Percentiles rank a stretch among this genome's conserved stretches.
Evolutionary conservation across 1,284 basidiomycete species (phyloP).

Genomic region (Ustilago lituana): DNA sequence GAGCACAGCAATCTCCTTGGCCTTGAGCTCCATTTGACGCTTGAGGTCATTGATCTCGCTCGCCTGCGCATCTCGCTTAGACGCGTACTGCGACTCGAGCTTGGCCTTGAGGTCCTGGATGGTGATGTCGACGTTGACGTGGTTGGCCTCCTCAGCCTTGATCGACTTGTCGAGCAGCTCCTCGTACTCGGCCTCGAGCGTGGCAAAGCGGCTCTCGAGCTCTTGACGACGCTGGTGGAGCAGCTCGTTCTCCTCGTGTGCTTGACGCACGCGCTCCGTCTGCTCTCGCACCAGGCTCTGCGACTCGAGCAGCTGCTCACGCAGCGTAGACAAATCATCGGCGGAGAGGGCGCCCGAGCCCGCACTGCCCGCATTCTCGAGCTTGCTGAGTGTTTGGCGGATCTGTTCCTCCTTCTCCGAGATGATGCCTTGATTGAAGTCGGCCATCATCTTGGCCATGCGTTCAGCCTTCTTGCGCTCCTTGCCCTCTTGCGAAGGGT

Average conservation of each 20-base stretch:
- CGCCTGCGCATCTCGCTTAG: constrained; percentile 87
- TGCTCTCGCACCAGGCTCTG: constrained; percentile 87
- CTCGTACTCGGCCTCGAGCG: constrained; percentile 92
- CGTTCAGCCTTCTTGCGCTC: constrained; percentile 99
- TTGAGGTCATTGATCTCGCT: constrained; percentile 88
- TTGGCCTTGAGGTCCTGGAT: constrained; percentile 92
- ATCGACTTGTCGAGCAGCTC: constrained; percentile 78
- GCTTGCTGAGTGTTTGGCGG: constrained; percentile 80
- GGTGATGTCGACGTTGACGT: constrained; percentile 72
- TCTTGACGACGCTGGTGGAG: constrained; percentile 84
- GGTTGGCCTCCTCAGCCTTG: constrained; percentile 63
- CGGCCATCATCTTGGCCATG: constrained; percentile 99
- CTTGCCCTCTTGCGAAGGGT: constrained; percentile 84
- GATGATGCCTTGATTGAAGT: constrained; percentile 81
- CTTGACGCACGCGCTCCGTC: constrained; percentile 85
- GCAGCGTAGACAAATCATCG: constrained; percentile 81
- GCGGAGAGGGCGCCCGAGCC: constrained; percentile 68
- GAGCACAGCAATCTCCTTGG: constrained; percentile 84
- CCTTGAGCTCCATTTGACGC: constrained; percentile 87
- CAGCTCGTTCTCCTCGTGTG: constrained; percentile 91
- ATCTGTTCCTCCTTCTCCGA: constrained; percentile 94
- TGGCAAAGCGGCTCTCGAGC: constrained; percentile 81
- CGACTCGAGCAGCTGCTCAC: constrained; percentile 87
- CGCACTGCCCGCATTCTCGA: constrained; percentile 72
- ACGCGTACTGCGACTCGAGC: constrained; percentile 90